Percentiles rank a stretch among this genome's conserved stretches.
Conservation (phyloP, 192 early-diverging fungal genomes). For the Glomus cerebriforme region DNA sequence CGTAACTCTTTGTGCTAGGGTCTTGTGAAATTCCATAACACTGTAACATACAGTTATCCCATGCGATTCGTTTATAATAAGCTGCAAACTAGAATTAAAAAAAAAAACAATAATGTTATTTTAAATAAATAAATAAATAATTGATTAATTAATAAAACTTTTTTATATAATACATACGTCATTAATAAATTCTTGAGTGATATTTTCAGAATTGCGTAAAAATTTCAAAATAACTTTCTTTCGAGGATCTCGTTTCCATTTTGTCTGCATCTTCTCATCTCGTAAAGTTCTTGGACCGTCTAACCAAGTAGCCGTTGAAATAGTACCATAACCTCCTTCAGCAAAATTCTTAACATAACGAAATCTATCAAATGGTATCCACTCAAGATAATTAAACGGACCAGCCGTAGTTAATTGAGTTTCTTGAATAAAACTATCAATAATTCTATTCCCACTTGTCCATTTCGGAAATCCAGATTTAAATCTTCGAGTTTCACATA, state of each 20-base stretch:
- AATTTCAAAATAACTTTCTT: conserved; percentile 16
- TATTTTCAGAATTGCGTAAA: background rate
- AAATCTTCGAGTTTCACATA: conserved; percentile 9
- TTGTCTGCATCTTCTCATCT: conserved; percentile 10
- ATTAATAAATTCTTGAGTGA: background rate
- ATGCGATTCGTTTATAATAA: background rate
- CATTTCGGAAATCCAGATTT: background rate
- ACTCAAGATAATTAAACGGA: conserved; percentile 13
- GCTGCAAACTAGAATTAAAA: background rate
- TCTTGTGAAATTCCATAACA: conserved; percentile 23
- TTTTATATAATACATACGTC: background rate
- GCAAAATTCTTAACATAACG: background rate
- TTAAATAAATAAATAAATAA: background rate
- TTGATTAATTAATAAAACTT: background rate
- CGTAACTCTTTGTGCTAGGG: background rate
- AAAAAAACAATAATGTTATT: background rate
- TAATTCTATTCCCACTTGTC: conserved; percentile 24
- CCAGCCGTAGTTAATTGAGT: conserved; percentile 24
- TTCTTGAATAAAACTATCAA: conserved; percentile 25
- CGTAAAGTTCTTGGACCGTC: conserved; percentile 15
- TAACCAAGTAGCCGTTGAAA: conserved; percentile 12
- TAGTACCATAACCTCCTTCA: conserved; percentile 12
- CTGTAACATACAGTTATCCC: background rate
- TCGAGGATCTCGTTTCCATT: background rate
- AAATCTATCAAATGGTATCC: conserved; percentile 28